Base-by-base conservation (phyloP, 768 basidiomycete species). In the Agrocybe praecox region DNA sequence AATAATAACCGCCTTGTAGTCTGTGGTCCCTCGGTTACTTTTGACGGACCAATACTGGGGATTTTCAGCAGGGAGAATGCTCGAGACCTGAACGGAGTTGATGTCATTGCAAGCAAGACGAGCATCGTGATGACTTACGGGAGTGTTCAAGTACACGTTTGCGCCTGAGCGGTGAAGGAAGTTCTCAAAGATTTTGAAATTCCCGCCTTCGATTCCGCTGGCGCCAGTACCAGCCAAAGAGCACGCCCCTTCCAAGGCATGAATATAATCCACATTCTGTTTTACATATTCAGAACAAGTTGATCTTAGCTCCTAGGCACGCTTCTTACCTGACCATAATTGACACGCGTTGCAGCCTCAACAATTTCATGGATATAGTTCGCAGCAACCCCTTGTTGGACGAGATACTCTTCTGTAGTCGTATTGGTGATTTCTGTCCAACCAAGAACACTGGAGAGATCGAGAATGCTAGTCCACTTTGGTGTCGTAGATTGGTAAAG, bases 131-230 rank as follows among this genome's bases (percentile, higher is more conserved):
- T 22, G 15, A 60, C 59, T 63, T 63, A 93, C 93, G 55, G 83
- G 74, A 0, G 90, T 91, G 53, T 88, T 84, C 1, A 96, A 78
- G 61, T 82, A 79, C 4, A 95, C 68, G 6, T 80, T 82, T 12
- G 96, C 92, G 10, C 78, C 76, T 2, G 92, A 91, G 10, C 74
- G 76, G 15, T 84, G 76, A 50, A 96, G 66, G 73, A 98, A 96
- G 49, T 85, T 73, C 61, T 93, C 88, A 63, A 98, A 98, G 33
- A 98, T 80, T 63, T 83, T 84, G 70, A 81, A 89, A 70, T 97
- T 96, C 6, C 96, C 96, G 7, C 91, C 88, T 57, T 78, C 70
- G 45, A 96, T 83, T 12, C 80, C 78, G 2, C 75, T 72, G 0
- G 92, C 92, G 14, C 87, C 86, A 0, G 66, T 71, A 2, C 94